Evolutionary conservation across 805 yeast species (phyloP), one percentile per base, ranked within the genome.

Genomic region (Candida insectalens): DNA sequence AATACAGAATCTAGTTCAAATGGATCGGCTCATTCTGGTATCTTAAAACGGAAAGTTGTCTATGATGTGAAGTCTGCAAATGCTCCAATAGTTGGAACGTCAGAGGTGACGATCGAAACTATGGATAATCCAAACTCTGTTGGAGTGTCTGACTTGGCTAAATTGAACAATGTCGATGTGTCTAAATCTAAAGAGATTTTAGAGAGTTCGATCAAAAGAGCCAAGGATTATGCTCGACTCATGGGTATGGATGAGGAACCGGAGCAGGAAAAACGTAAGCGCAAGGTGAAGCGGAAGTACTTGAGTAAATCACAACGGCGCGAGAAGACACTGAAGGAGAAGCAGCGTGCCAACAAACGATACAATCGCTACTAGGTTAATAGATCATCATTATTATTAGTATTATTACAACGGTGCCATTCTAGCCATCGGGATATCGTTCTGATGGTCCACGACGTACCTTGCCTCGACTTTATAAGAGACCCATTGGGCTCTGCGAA

Each of bases 401-500:
- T n/a, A 21, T 21, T 8, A 12, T 21, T 21, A 12, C 23, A 12
- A 8, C 12, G 23, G 10, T 7, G 7, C 23, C 23, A 12, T 21
- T 12, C 12, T 8, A 8, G 23, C 23, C 23, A 8, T 21, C 23
- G 10, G 23, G 23, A 21, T 7, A 21, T 7, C 10, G 23, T 8
- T 21, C 23, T 7, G 12, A 8, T 7, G 27, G 19, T 30, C 30
- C 3, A 25, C 23, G 22, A 57, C 42, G 29, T 66, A 77, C 50
- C 89, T 96, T 20, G 81, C 72, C 44, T 92, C 97, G 13, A 88
- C 59, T 49, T 92, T 79, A 50, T 89, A 62, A 40, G 83, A 69
- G 27, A 87, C 73, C 99, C 99, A 92, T 33, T 85, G 57, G 75
- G 88, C 83, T 50, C 98, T 69, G 58, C 98, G 68, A 6, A 78